Evolutionary conservation across 768 basidiomycete species (phyloP), one percentile per base, ranked within the genome.

Genomic region (Suillus luteus): DNA sequence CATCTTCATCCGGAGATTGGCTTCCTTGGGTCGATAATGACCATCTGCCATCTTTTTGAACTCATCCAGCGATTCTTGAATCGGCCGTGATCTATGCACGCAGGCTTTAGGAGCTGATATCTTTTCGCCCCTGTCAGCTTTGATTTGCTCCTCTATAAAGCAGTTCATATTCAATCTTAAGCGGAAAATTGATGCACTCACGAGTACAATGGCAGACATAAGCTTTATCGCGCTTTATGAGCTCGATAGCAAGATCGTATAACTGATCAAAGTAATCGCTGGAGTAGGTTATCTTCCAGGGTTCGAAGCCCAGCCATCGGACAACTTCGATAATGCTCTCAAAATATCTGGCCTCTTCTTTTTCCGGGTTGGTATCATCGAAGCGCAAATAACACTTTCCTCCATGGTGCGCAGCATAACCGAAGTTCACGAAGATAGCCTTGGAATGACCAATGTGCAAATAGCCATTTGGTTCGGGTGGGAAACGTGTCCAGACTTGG

Each of bases 261-360:
- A 99, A 79, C 71, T 88, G 80, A 62, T 90, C 85, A 74, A 99
- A 99, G 77, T 99, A 93, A 76, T 99, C 96, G 72, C 95, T 97
- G 55, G 96, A 98, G 78, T 99, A 99, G 5, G 97, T 99, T 81
- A 99, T 95, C 77, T 93, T 93, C 93, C 92, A 99, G 4, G 97
- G 97, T 74, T 99, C 96, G 71, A 87, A 99, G 1, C 97, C 97
- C 22, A 99, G 83, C 97, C 97, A 99, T 67, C 96, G 84, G 41
- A 99, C 85, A 70, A 90, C 93, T 78, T 98, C 96, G 72, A 99
- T 79, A 62, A 99, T 98, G 65, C 92, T 96, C 74, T 96, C 96
- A 69, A 99, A 99, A 76, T 97, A 99, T 67, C 86, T 82, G 41
- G 86, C 95, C 79, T 99, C 97, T 75, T 99, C 97, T 63, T 95